phyloP scores from a whole-genome alignment of 2,329 filamentous ascomycete genomes.

The Phyllosticta citribraziliensis region DNA sequence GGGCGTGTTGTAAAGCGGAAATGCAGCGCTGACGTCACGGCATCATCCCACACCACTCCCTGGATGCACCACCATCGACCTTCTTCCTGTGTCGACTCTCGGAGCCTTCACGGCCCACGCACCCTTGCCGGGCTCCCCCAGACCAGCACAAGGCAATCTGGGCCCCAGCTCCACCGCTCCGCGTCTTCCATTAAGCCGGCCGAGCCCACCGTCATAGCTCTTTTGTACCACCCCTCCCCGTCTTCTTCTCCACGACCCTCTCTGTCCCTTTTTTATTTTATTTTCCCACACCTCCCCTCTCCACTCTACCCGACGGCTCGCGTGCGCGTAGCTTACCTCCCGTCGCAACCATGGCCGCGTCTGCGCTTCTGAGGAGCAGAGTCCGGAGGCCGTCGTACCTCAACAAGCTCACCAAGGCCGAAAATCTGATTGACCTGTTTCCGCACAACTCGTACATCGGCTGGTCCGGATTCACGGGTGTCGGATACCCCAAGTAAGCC shows the following conservation, averaged over 20 bases:
- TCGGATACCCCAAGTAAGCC: conserved; percentile 74
- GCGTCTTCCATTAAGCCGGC: neutral
- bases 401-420: conserved; percentile 66
- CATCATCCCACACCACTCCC: neutral
- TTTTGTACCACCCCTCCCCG: neutral
- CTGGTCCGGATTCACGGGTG: conserved; percentile 86
- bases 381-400: conserved; percentile 67
- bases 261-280: neutral
- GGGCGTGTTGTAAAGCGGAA: neutral
- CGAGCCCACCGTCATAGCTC: neutral
- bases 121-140: neutral
- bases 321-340: neutral
- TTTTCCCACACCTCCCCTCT: neutral
- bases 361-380: conserved; percentile 65
- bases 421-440: conserved; percentile 72
- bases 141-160: neutral
- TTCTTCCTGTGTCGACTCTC: neutral
- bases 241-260: neutral
- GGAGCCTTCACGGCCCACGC: neutral
- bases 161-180: neutral
- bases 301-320: neutral
- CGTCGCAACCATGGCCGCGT: conserved; percentile 43
- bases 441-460: conserved; percentile 80
- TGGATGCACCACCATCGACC: neutral
- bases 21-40: neutral